A percentile compares a stretch with the other conserved stretches of the same genome.
phyloP scores from a whole-genome alignment of 2,329 filamentous ascomycete species.

The Penicillium sp. region DNA sequence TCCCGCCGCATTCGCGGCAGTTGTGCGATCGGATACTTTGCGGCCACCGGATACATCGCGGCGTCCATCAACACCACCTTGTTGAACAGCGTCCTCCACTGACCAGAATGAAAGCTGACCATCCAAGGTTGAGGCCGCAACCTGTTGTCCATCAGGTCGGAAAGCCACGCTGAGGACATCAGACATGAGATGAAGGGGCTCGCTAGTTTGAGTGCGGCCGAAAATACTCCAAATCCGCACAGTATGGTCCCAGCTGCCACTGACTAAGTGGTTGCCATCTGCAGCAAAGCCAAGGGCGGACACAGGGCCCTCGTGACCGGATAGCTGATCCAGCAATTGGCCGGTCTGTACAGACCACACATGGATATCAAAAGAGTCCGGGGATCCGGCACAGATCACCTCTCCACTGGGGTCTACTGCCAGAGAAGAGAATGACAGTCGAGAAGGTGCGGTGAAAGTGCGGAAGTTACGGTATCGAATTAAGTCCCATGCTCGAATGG shows the following conservation, averaged over 20 bases:
- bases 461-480: conserved; percentile 95
- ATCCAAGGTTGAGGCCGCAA: conserved; percentile 89
- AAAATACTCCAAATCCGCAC: conserved; percentile 97
- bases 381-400: conserved; percentile 89
- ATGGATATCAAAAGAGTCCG: conserved; percentile 96
- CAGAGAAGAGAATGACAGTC: conserved; percentile 88
- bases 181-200: conserved; percentile 87
- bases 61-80: conserved; percentile 82
- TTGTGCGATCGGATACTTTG: conserved; percentile 81
- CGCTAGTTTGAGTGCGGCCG: conserved; percentile 87
- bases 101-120: conserved; percentile 96
- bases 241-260: conserved; percentile 95
- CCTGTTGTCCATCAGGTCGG: conserved; percentile 84
- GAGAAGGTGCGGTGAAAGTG: conserved; percentile 91
- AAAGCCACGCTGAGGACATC: conserved; percentile 87
- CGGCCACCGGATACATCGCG: conserved; percentile 92
- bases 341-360: conserved; percentile 99
- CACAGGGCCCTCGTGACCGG: conserved; percentile 92
- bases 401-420: conserved; percentile 97
- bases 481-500: conserved; percentile 92
- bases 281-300: conserved; percentile 86
- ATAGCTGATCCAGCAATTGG: conserved; percentile 84
- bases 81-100: conserved; percentile 81
- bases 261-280: conserved; percentile 79
- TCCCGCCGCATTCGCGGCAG: conserved; percentile 84